Evolutionary conservation across 306 rosid species (phyloP), one percentile per base, ranked within the genome.

Genomic region (Cucumis cinereus): DNA sequence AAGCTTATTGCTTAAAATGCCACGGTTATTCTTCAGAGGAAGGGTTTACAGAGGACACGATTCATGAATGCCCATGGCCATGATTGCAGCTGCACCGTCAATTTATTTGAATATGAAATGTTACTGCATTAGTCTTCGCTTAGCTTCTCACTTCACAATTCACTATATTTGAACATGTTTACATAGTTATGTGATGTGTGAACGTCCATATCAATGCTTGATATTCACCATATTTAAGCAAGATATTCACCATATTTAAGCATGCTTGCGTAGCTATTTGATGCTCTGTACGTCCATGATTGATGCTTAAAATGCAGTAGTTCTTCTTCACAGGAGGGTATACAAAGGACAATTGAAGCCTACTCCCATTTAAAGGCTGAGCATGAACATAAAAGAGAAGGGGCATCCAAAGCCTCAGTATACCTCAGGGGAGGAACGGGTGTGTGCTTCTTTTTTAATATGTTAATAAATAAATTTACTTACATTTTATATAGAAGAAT

Each of bases 371-470:
- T 95, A 85, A 89, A 86, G 86, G 93, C 96, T 19, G 90, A 90
- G 76, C 79, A 79, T 81, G 87, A 16, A 71, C 82, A 77, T 52
- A 83, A 80, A 87, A 85, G 95, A 81, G 89, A 85, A 82, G 93
- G 96, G 30, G 91, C 93, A 61, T 95, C 99, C 53, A 95, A 88
- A 89, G 98, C 91, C 83, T 89, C 83, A 76, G 23, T 81, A 36
- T 90, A 81, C 80, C 97, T 91, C 80, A 94, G 98, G 78, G 87
- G 90, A 58, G 99, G 99, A 78, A 92, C 77, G 59, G 91, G 99
- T 89, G 84, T 77, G 85, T 59, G 79, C 8, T 17, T 59, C 13
- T 38, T 20, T 54, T 50, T 50, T 50, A 45, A 45, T 45, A 12
- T 10, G 1, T 45, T 12, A 45, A 45, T 13, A 45, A 43, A 12